A percentile compares a stretch with the other conserved stretches of the same genome.
Conservation (phyloP, 2,329 filamentous ascomycete species). For the Myriosclerotinia scirpicola region DNA sequence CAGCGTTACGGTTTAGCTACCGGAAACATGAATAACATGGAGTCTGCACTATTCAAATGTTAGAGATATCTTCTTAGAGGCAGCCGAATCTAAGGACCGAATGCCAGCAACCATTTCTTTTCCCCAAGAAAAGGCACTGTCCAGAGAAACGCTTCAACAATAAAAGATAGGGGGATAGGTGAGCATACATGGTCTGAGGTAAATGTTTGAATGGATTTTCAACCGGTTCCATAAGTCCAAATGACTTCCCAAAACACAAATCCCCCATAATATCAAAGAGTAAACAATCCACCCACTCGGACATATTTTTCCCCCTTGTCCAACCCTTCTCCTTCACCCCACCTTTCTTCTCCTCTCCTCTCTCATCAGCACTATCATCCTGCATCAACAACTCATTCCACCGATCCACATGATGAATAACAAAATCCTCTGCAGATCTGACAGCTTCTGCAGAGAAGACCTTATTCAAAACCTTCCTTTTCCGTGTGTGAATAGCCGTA, state of each 20-base stretch:
- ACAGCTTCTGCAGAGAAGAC: neutral
- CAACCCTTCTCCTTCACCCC: neutral
- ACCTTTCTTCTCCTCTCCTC: too few species aligned
- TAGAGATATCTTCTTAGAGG: too few species aligned
- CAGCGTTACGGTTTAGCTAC: too few species aligned
- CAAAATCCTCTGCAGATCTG: neutral
- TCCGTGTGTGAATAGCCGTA: neutral
- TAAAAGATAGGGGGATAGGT: neutral
- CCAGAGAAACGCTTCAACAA: neutral
- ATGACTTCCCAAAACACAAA: conserved; percentile 3
- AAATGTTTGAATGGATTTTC: conserved; percentile 1
- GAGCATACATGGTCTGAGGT: neutral
- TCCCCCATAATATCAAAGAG: conserved; percentile 10
- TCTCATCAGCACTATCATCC: neutral
- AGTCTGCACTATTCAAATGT: too few species aligned
- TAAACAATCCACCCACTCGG: neutral
- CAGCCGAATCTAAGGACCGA: too few species aligned
- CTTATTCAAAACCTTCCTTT: neutral
- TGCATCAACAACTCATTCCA: neutral
- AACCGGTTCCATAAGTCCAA: neutral
- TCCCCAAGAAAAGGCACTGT: too few species aligned
- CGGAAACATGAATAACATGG: too few species aligned
- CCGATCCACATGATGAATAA: conserved; percentile 1
- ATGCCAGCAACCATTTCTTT: too few species aligned
- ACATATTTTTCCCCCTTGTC: neutral